Percentiles rank a stretch among this genome's conserved stretches.
These are phyloP conservation scores for Lipomyces sp. DNA, from an alignment of 805 yeast species.

Conservation along the genomic window DNA sequence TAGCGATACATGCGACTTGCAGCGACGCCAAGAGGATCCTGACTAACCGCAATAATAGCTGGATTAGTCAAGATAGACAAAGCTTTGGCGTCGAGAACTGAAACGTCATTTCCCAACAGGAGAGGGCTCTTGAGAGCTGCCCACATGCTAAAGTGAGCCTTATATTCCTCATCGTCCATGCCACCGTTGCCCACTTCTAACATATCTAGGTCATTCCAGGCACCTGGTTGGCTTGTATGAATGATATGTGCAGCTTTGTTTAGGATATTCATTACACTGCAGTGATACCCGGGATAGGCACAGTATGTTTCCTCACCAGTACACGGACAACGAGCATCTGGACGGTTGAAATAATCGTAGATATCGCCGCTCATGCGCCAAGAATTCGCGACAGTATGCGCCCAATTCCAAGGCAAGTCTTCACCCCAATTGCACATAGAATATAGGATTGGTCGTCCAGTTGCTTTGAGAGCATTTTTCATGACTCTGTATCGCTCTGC, in stretches of 20 bases:
- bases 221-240: conserved; percentile 36
- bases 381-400: conserved; percentile 42
- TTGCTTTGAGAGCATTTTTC: conserved; percentile 43
- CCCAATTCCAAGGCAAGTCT: conserved; percentile 45
- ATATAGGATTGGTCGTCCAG: conserved; percentile 44
- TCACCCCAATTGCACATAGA: conserved; percentile 47
- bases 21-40: conserved; percentile 40
- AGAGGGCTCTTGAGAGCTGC: conserved; percentile 45
- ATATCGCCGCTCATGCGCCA: conserved; percentile 46
- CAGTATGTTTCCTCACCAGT: not conserved
- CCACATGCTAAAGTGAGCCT: conserved; percentile 45
- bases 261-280: not conserved
- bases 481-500: conserved; percentile 31
- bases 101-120: conserved; percentile 44
- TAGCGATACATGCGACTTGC: conserved; percentile 25
- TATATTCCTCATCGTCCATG: conserved; percentile 42
- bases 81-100: conserved; percentile 39
- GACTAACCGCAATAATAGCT: conserved; percentile 40
- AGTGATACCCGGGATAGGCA: not conserved
- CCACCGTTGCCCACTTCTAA: conserved; percentile 46
- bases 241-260: not conserved
- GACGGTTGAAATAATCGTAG: not conserved
- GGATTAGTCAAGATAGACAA: conserved; percentile 34
- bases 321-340: not conserved
- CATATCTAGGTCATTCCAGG: conserved; percentile 45